Percentiles rank a stretch among this genome's conserved stretches.
Evolutionary conservation across 306 rosid genomes (phyloP).

Genomic region (Lagenaria siceraria): DNA sequence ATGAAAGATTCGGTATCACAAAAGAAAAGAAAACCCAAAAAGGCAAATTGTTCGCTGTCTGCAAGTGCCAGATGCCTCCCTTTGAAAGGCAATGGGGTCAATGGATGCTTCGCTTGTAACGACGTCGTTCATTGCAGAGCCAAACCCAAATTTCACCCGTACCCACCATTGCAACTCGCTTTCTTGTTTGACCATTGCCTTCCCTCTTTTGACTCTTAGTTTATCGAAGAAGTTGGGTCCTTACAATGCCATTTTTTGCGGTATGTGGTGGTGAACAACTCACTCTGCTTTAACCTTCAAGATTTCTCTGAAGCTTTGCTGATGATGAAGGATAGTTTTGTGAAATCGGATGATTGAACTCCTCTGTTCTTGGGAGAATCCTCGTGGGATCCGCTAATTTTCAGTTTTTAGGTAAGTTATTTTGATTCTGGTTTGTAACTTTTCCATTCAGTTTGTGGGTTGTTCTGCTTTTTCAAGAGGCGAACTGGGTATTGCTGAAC

Average conservation of each 20-base stretch:
- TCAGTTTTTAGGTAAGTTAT: not conserved
- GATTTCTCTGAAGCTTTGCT: not conserved
- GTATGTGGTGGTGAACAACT: not conserved
- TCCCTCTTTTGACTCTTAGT: not conserved
- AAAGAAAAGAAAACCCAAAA: not conserved
- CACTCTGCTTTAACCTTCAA: not conserved
- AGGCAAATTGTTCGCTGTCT: not conserved
- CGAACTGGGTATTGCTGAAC: not conserved
- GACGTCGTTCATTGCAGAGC: not conserved
- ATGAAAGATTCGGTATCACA: not conserved
- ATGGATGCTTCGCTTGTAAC: not conserved
- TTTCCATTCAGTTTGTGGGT: not conserved
- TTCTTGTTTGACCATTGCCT: not conserved
- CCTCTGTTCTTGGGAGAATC: not conserved
- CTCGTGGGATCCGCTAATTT: constrained; percentile 1
- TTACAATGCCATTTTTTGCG: not conserved
- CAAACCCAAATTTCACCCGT: not conserved
- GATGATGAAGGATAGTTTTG: not conserved
- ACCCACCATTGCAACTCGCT: not conserved
- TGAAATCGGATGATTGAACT: not conserved
- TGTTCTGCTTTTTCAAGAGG: not conserved
- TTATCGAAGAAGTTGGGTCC: not conserved
- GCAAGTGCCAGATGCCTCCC: not conserved
- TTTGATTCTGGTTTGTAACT: not conserved
- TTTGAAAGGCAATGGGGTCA: not conserved